A percentile compares a stretch with the other conserved stretches of the same genome.
These are phyloP conservation scores for Acidomyces sp. DNA, from an alignment of 495 filamentous ascomycete species.

Conservation along the genomic window DNA sequence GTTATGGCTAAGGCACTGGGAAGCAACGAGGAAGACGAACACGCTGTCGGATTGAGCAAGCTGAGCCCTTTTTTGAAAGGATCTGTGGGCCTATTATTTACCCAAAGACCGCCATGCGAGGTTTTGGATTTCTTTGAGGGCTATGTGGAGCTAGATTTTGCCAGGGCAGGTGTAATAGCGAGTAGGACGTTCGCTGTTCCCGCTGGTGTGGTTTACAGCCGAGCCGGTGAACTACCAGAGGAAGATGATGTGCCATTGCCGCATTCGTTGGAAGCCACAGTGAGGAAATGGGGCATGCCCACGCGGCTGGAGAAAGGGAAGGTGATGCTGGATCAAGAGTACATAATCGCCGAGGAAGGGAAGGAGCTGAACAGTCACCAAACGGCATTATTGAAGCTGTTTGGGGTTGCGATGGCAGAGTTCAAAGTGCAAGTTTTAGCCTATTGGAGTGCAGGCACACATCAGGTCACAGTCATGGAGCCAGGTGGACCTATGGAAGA, in stretches of 20 bases:
- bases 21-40: slow-evolving; percentile 55
- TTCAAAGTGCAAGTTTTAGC: slow-evolving; percentile 70
- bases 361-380: slow-evolving; percentile 74
- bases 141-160: slow-evolving; percentile 64
- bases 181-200: slow-evolving; percentile 65
- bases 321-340: slow-evolving; percentile 63
- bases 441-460: slow-evolving; percentile 50
- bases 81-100: slow-evolving; percentile 83
- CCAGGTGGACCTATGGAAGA: slow-evolving; percentile 23
- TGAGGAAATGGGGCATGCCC: slow-evolving; percentile 77
- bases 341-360: slow-evolving; percentile 68
- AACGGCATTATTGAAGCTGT: slow-evolving; percentile 86
- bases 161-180: slow-evolving; percentile 68
- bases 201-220: slow-evolving; percentile 59
- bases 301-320: slow-evolving; percentile 77
- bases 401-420: slow-evolving; percentile 76
- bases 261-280: slow-evolving; percentile 74
- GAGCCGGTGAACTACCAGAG: slow-evolving; percentile 59
- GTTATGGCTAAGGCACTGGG: slow-evolving; percentile 92
- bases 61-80: slow-evolving; percentile 63
- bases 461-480: slow-evolving; percentile 45
- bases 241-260: slow-evolving; percentile 76
- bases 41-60: slow-evolving; percentile 55
- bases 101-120: slow-evolving; percentile 49
- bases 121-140: slow-evolving; percentile 55